Base-by-base conservation (phyloP, 257 asterid species). In the Cruciata laevipes region DNA sequence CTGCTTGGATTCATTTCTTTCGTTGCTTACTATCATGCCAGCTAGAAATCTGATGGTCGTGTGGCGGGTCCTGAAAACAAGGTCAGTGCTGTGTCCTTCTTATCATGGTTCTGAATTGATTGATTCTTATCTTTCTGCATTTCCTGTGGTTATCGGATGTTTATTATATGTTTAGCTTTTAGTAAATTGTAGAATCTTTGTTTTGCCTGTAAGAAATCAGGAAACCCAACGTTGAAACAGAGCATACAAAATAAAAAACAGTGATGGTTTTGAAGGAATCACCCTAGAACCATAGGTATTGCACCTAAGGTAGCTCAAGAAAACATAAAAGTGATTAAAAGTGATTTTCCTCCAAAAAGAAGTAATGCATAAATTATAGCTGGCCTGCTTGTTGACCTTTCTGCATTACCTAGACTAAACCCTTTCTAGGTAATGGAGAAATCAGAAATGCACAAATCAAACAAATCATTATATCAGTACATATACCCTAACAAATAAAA, bases 11-110 rank as follows among this genome's bases (percentile, higher is more conserved):
- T 87, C 99, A 20, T 94, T 94, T 80, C 84, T 94, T 38, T 90
- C 98, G 66, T 84, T 90, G 80, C 79, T 94, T 47, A 94, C 99
- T 60, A 86, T 94, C 84, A 90, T 94, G 99, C 99, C 99, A 18
- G 79, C 94, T 69, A 84, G 99, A 77, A 77, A 87, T 62, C 61
- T 79, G 73, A 79, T 81, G 76, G 74, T 74, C 73, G 68, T 83
- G 27, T 90, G 88, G 93, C 82, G 78, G 83, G 80, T 86, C 73
- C 78, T 94, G 80, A 84, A 76, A 77, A 83, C 87, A 73, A 87
- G 99, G 99, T 94, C 65, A 74, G 87, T 71, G 65, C 69, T 62
- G 65, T 64, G 73, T 76, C 74, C 76, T 76, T 78, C 49, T 74
- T 69, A 18, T 65, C 42, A 75, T 67, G 35, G 67, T 57, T 69